These are phyloP conservation scores for Yueomyces sp. DNA, from an alignment of 1,139 yeast species.

Conservation along the genomic window DNA sequence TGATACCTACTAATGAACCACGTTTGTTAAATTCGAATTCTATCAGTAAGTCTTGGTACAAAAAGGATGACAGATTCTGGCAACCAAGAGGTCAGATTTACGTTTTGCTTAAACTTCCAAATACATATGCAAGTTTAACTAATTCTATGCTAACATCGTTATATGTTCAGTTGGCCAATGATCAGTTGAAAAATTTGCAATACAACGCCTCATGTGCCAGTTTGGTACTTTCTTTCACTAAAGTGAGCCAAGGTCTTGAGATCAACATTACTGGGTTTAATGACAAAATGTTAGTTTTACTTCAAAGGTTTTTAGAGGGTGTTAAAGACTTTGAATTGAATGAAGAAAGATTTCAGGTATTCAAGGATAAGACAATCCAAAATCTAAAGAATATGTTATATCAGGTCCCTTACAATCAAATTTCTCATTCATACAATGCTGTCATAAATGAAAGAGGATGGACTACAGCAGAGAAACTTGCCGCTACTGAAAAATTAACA, in stretches of 20 bases:
- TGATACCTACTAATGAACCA: conserved; percentile 34
- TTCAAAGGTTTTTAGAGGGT: conserved; percentile 46
- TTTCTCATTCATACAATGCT: conserved; percentile 47
- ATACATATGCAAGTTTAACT: conserved; percentile 42
- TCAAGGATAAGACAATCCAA: conserved; percentile 52
- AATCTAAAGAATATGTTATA: conserved; percentile 60
- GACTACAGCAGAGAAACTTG: conserved; percentile 47
- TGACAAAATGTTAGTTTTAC: conserved; percentile 57
- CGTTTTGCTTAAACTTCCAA: conserved; percentile 54
- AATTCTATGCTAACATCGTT: conserved; percentile 47
- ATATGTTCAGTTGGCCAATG: conserved; percentile 59
- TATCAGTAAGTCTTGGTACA: conserved; percentile 60
- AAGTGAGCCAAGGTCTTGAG: conserved; percentile 60
- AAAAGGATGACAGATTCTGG: conserved; percentile 80
- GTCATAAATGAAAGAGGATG: conserved; percentile 63
- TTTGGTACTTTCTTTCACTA: conserved; percentile 42
- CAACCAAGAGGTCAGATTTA: conserved; percentile 76
- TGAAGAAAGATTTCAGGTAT: conserved; percentile 47
- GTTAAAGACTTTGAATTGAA: conserved; percentile 42
- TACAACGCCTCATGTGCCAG: conserved; percentile 85
- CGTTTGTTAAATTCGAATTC: conserved; percentile 31
- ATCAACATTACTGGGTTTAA: conserved; percentile 68
- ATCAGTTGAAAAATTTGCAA: conserved; percentile 56
- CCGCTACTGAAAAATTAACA: conserved; percentile 35
- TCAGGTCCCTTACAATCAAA: conserved; percentile 64